Percentiles rank a stretch among this genome's conserved stretches.
phyloP scores from a whole-genome alignment of 2,329 filamentous ascomycete genomes.

The Pezicula rhizophila region DNA sequence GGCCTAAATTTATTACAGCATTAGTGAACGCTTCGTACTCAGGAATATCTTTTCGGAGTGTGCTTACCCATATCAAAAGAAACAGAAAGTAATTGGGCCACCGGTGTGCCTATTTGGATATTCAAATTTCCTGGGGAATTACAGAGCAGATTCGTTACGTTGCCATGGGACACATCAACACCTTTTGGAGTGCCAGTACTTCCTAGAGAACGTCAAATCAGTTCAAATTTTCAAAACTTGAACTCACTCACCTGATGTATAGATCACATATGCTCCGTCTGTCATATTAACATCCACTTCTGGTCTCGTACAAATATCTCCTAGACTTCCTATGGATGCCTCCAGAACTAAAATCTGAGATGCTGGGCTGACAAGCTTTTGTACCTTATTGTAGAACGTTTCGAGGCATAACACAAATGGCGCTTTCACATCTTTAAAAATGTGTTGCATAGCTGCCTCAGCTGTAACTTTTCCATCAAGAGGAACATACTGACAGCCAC shows the following conservation, averaged over 20 bases:
- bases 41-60: not conserved
- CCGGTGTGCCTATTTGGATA: conserved; percentile 42
- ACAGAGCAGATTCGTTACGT: conserved; percentile 48
- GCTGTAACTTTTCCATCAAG: conserved; percentile 50
- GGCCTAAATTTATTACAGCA: conserved; percentile 31
- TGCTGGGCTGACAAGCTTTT: conserved; percentile 10
- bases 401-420: conserved; percentile 41
- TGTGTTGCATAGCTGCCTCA: conserved; percentile 41
- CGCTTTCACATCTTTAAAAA: conserved; percentile 40
- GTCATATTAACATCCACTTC: conserved; percentile 4
- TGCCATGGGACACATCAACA: conserved; percentile 55
- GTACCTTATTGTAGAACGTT: conserved; percentile 25
- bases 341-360: conserved; percentile 12
- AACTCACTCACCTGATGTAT: conserved; percentile 31
- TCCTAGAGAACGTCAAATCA: conserved; percentile 13
- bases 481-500: conserved; percentile 53
- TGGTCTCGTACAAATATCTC: conserved; percentile 1
- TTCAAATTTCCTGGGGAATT: conserved; percentile 44
- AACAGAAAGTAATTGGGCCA: conserved; percentile 51
- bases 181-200: conserved; percentile 82
- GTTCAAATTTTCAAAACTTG: conserved; percentile 32
- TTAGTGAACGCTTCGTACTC: not conserved
- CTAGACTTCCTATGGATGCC: not conserved
- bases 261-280: conserved; percentile 18
- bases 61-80: conserved; percentile 56